Base-by-base conservation (phyloP, 2,329 filamentous ascomycete species). In the Tolypocladium guangdongense region DNA sequence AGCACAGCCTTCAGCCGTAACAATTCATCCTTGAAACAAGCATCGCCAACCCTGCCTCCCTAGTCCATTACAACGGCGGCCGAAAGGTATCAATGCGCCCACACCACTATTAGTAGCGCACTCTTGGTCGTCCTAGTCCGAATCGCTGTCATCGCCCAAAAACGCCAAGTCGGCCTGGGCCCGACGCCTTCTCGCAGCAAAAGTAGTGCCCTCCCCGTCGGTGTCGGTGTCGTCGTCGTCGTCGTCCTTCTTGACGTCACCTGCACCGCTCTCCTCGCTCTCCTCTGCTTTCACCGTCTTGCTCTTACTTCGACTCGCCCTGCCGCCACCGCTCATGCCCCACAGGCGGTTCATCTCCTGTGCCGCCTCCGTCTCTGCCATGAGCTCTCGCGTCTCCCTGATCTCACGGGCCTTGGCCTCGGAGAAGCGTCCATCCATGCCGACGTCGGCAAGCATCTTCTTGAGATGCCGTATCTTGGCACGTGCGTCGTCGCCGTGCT, bases 341-440 rank as follows among this genome's bases (percentile, higher is more conserved):
- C 91, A 96, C 50, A 80, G 76, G 59, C 82, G 80, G 55, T 89
- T 85, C 63, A 90, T 91, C 66, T 93, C 84, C 66, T 89, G 83
- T 18, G 96, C 90, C 14, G 84, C 86, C 63, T 93, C 88, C 7
- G 96, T 74, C 63, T 99, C 92, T 1, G 85, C 88, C 62, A 82
- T 78, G 37, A 99, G 76, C 70, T 99, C 92, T 52, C 92, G 79
- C 63, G 80, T 77, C 71, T 96, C 92, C 66, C 90, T 93, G 66
- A 97, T 96, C 68, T 89, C 84, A 27, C 79, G 82, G 1, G 92
- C 92, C 63, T 87, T 92, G 43, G 90, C 84, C 62, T 87, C 80
- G 1, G 89, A 95, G 69, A 90, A 96, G 18, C 92, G 83, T 0
- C 91, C 92, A 1, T 83, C 84, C 88, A 97, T 96, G 36, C 92